Base-by-base conservation (phyloP, 2,329 filamentous ascomycete species). In the Westerdykella aurantiaca region DNA sequence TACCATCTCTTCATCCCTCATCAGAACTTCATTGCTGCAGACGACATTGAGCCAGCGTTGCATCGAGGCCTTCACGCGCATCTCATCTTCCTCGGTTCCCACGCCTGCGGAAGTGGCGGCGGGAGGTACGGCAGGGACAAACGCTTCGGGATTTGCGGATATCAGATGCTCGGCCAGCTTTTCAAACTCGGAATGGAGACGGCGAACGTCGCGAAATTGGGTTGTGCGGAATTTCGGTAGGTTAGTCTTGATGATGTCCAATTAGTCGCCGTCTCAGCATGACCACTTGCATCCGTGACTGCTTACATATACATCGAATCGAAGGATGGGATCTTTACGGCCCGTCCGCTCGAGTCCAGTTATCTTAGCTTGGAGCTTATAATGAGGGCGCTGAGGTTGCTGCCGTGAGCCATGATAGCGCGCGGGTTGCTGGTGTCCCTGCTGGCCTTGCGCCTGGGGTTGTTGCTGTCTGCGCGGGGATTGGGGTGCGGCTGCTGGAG, bases 141-240 rank as follows among this genome's bases (percentile, higher is more conserved):
- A 76, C 7, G 89, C 86, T 69, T 98, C 93, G 3, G 93, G 93
- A 61, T 97, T 97, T n/a, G 91, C 90, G 18, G 91, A 96, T 66
- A 96, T 89, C 45, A 98, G 76, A 68, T 98, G 93, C 46, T 95
- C 87, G 44, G 86, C 88, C n/a, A 98, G 83, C 70, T 97, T 98
- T 52, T 88, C 78, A 60, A 98, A 98, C 65, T 98, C 93, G 38
- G 88, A 89, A 69, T 98, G 93, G 49, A 94, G 85, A 48, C 93
- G 87, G 57, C 93, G 86, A 53, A 98, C 89, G 69, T 98, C 93
- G 62, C 93, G 89, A 72, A 96, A 98, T 68, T 98, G 93, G 5
- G 93, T 98, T 0, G 93, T 98, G 58, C 93, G 82, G 69, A 96
- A 98, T 56, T 91, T 91, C 42, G 91, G 90, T n/a, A 98, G 85